phyloP scores from a whole-genome alignment of 768 basidiomycete species.

The Boletus subparvulus region DNA sequence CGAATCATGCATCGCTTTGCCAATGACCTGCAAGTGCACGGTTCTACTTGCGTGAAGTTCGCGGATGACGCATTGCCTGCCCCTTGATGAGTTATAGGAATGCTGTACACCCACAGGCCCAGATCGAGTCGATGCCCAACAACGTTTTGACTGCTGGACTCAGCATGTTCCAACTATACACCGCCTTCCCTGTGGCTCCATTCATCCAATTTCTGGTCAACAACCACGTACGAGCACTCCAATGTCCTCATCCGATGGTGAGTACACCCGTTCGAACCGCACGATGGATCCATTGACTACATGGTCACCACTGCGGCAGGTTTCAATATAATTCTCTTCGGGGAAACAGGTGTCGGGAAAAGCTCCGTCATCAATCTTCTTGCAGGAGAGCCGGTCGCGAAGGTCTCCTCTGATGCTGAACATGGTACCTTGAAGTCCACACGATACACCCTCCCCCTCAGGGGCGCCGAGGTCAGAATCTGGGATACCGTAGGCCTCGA shows the following conservation, averaged over 20 bases:
- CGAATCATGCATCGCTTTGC: not conserved
- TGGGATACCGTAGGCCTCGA: conserved; percentile 35
- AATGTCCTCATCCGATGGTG: conserved; percentile 24
- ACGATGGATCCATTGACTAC: not conserved
- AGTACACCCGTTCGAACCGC: conserved; percentile 1
- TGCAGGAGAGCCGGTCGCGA: conserved; percentile 28
- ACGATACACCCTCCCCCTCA: conserved; percentile 21
- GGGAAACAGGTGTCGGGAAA: conserved; percentile 38
- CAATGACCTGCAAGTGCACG: conserved; percentile 14
- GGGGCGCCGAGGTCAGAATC: conserved; percentile 13
- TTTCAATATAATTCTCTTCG: conserved; percentile 33
- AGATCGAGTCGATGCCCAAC: conserved; percentile 6
- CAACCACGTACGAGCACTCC: not conserved
- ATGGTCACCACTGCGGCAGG: not conserved
- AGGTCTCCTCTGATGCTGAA: conserved; percentile 31
- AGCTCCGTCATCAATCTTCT: conserved; percentile 48
- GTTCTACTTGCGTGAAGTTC: conserved; percentile 15
- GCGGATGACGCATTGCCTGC: conserved; percentile 10
- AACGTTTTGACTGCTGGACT: not conserved
- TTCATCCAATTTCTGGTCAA: conserved; percentile 1
- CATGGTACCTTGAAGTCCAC: conserved; percentile 36
- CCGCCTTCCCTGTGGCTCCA: conserved; percentile 3
- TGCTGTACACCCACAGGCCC: conserved; percentile 20
- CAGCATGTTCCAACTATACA: conserved; percentile 3
- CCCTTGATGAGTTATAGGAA: not conserved